Conservation (phyloP, 176 grass and related monocot genomes). For the Eremochloa ophiuroides region DNA sequence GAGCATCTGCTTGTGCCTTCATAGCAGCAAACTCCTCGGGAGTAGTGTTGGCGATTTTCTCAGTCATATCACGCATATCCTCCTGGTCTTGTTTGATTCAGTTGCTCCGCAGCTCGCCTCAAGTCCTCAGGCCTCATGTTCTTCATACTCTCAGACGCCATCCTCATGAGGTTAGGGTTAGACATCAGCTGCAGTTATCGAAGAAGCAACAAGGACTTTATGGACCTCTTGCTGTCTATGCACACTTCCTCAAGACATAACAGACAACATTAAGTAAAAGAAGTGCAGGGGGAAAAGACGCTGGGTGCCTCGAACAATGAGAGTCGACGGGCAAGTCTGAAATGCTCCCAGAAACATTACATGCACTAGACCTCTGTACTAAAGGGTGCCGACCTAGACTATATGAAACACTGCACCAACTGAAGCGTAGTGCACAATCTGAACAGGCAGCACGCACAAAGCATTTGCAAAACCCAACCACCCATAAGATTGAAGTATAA, state of each 20-base stretch:
- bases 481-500: not conserved
- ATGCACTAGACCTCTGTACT: not conserved
- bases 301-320: not conserved
- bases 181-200: constrained; percentile 73
- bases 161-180: constrained; percentile 73
- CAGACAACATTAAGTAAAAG: not conserved
- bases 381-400: not conserved
- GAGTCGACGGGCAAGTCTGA: not conserved
- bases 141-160: constrained; percentile 94
- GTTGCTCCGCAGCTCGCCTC: constrained; percentile 73
- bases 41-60: constrained; percentile 70
- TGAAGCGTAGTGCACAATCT: not conserved
- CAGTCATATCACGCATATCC: constrained; percentile 81
- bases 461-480: not conserved
- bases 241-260: not conserved
- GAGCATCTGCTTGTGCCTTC: constrained; percentile 78
- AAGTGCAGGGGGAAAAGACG: not conserved
- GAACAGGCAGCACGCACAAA: not conserved
- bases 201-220: not conserved
- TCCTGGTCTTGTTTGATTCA: constrained; percentile 72
- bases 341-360: not conserved
- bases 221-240: not conserved
- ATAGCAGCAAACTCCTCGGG: constrained; percentile 89
- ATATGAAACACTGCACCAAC: not conserved
- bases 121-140: constrained; percentile 83